Percentiles rank a stretch among this genome's conserved stretches.
Conservation (phyloP, 371 early-diverging fungal species). For the Mucor circinelloides region DNA sequence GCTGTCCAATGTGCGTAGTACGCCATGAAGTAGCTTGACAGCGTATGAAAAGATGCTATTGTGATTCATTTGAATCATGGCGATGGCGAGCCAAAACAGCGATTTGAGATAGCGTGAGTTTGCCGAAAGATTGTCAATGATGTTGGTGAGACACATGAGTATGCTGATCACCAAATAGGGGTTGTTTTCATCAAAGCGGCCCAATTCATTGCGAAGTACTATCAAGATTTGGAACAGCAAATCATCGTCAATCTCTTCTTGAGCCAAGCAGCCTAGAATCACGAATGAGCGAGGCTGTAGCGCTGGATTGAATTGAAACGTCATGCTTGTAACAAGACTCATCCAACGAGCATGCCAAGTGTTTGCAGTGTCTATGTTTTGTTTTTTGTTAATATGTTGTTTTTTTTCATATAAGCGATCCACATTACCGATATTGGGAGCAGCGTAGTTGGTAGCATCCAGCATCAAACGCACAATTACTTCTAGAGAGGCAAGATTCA, state of each 20-base stretch:
- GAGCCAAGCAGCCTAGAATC: conserved; percentile 83
- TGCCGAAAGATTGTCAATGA: conserved; percentile 73
- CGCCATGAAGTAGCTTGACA: conserved; percentile 66
- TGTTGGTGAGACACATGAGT: conserved; percentile 81
- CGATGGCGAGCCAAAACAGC: conserved; percentile 89
- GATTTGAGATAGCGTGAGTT: conserved; percentile 75
- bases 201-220: conserved; percentile 80
- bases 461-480: conserved; percentile 74
- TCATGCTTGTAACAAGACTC: conserved; percentile 83
- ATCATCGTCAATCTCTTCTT: conserved; percentile 85
- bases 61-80: conserved; percentile 84
- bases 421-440: conserved; percentile 62
- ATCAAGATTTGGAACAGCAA: conserved; percentile 85
- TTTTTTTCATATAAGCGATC: too few species aligned
- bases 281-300: conserved; percentile 94
- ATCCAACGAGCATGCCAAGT: conserved; percentile 90
- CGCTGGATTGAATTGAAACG: conserved; percentile 90
- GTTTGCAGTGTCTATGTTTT: conserved; percentile 59
- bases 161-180: conserved; percentile 78
- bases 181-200: conserved; percentile 75
- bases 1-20: conserved; percentile 71
- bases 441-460: conserved; percentile 75
- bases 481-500: conserved; percentile 74
- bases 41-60: conserved; percentile 71
- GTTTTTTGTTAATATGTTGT: neutral